Conservation (phyloP, 768 basidiomycete species). For the Mycena sanguinolenta region DNA sequence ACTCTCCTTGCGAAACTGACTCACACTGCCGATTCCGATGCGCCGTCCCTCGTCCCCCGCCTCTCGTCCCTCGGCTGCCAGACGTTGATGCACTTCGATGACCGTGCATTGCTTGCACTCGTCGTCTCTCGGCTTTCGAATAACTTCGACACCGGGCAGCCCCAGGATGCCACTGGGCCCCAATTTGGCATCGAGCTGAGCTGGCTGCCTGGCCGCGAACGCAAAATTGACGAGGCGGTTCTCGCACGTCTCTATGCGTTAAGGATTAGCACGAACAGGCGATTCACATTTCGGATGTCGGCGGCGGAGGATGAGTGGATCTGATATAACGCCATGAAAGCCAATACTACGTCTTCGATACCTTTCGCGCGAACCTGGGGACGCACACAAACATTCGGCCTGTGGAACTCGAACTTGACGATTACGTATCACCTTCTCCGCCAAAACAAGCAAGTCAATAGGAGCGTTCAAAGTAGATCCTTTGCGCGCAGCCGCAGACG, state of each 20-base stretch:
- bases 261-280: too few species aligned
- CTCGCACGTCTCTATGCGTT: background rate
- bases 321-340: too few species aligned
- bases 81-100: background rate
- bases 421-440: too few species aligned
- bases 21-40: background rate
- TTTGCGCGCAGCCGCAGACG: too few species aligned
- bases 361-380: too few species aligned
- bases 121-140: background rate
- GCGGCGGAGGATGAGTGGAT: background rate
- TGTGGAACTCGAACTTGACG: too few species aligned
- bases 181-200: background rate
- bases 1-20: slow-evolving; percentile 3
- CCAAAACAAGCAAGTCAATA: too few species aligned
- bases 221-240: background rate
- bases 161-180: background rate
- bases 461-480: too few species aligned
- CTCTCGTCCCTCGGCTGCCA: background rate
- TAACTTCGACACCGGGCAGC: background rate
- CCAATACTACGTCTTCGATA: too few species aligned
- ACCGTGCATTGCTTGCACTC: background rate
- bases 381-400: too few species aligned
- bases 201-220: background rate
- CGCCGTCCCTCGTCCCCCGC: background rate
- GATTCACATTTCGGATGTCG: background rate